These are phyloP conservation scores for Suillus luteus DNA, from an alignment of 768 basidiomycete species.

Conservation along the genomic window DNA sequence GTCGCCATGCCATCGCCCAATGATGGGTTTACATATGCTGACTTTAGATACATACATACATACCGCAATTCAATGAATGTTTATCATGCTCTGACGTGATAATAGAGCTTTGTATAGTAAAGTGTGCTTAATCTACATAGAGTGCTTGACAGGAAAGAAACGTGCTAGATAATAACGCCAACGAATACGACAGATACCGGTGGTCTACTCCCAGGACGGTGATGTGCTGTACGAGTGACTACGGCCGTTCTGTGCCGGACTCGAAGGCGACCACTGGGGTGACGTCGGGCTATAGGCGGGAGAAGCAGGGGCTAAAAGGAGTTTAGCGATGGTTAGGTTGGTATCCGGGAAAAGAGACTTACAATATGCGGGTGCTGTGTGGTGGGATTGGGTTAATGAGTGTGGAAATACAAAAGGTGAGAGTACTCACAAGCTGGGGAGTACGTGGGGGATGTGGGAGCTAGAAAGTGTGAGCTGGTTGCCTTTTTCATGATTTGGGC, in stretches of 20 bases:
- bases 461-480: slow-evolving; percentile 39
- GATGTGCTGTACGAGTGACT: slow-evolving; percentile 47
- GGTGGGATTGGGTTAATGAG: slow-evolving; percentile 15
- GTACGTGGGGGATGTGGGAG: slow-evolving; percentile 85
- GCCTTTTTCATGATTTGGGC: neutral
- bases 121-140: slow-evolving; percentile 38
- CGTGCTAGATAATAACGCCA: slow-evolving; percentile 23
- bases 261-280: slow-evolving; percentile 81
- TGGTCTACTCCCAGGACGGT: slow-evolving; percentile 51
- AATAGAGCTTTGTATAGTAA: slow-evolving; percentile 26
- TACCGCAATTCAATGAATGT: slow-evolving; percentile 5
- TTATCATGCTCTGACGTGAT: neutral
- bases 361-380: slow-evolving; percentile 80
- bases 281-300: slow-evolving; percentile 87
- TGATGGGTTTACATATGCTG: slow-evolving; percentile 5
- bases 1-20: neutral
- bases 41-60: slow-evolving; percentile 12
- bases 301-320: slow-evolving; percentile 68
- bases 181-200: slow-evolving; percentile 11
- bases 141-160: slow-evolving; percentile 29
- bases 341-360: slow-evolving; percentile 35
- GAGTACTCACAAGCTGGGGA: slow-evolving; percentile 77
- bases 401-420: slow-evolving; percentile 1
- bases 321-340: slow-evolving; percentile 12
- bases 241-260: slow-evolving; percentile 62